A percentile compares a stretch with the other conserved stretches of the same genome.
Evolutionary conservation across 208 protist species (phyloP).

Genomic region (Blechomonas ayalai): DNA sequence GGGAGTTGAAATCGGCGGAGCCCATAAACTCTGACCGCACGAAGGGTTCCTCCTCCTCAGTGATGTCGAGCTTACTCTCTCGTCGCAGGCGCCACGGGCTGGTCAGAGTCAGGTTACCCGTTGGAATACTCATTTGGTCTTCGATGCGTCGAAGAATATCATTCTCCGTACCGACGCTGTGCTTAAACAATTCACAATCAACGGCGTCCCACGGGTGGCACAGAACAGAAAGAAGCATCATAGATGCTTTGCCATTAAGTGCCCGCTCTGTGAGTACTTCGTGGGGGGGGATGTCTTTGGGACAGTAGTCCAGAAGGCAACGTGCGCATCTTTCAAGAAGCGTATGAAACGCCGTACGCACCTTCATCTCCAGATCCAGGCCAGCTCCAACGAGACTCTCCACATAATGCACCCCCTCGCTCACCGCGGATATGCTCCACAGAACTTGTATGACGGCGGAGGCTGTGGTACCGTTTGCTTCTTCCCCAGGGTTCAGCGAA

Average conservation of each 20-base stretch:
- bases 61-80: constrained; percentile 12
- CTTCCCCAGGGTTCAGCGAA: constrained; percentile 6
- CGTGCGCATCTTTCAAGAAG: constrained; percentile 27
- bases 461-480: constrained; percentile 7
- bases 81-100: constrained; percentile 34
- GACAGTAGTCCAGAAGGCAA: constrained; percentile 16
- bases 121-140: constrained; percentile 51
- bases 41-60: constrained; percentile 18
- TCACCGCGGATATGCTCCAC: constrained; percentile 32
- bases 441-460: constrained; percentile 35
- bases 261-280: constrained; percentile 35
- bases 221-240: constrained; percentile 64
- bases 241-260: constrained; percentile 27
- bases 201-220: constrained; percentile 78
- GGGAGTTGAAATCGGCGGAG: constrained; percentile 46
- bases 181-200: constrained; percentile 67
- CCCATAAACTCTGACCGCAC: constrained; percentile 50
- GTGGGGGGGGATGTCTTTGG: constrained; percentile 20
- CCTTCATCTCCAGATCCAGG: constrained; percentile 44
- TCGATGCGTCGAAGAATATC: constrained; percentile 51
- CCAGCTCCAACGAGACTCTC: constrained; percentile 65
- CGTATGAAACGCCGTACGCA: constrained; percentile 64
- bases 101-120: constrained; percentile 27
- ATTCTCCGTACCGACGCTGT: constrained; percentile 22
- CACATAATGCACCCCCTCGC: constrained; percentile 48